Conservation (phyloP, 495 filamentous ascomycete genomes). For the Daldinia concentrica region DNA sequence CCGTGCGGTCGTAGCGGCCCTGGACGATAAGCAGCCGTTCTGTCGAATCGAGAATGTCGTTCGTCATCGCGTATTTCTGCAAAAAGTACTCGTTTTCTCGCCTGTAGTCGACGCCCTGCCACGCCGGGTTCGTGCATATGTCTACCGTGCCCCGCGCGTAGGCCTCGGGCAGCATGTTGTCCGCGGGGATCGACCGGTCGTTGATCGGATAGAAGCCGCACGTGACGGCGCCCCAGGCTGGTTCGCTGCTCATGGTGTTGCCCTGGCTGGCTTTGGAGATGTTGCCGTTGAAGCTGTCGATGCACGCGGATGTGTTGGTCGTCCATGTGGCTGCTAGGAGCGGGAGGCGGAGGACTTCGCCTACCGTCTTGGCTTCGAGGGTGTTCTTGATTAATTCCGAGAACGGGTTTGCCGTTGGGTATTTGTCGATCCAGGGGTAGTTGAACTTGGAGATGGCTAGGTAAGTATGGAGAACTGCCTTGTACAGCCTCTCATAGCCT, state of each 20-base stretch:
- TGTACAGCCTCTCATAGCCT: constrained; percentile 30
- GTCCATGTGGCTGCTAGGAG: constrained; percentile 34
- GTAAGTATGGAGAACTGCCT: constrained; percentile 26
- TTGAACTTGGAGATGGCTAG: constrained; percentile 31
- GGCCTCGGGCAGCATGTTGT: constrained; percentile 32
- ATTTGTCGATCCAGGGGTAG: constrained; percentile 35
- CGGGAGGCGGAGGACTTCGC: constrained; percentile 32
- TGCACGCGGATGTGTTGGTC: constrained; percentile 16
- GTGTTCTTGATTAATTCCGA: constrained; percentile 27
- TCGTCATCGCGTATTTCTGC: constrained; percentile 32
- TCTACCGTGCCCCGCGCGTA: constrained; percentile 25
- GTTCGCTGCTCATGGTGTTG: constrained; percentile 9
- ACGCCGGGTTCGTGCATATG: constrained; percentile 23
- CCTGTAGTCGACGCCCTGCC: constrained; percentile 24
- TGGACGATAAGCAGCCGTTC: constrained; percentile 32
- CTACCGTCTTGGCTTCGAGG: constrained; percentile 10
- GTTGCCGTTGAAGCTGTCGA: constrained; percentile 28
- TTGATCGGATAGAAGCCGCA: constrained; percentile 37
- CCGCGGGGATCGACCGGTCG: constrained; percentile 27
- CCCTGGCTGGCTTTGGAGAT: constrained; percentile 24
- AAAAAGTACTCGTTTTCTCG: constrained; percentile 38
- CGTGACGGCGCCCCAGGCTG: constrained; percentile 25
- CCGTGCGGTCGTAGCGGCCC: constrained; percentile 24
- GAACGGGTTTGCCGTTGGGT: constrained; percentile 26
- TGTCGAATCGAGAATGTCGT: constrained; percentile 23